Conservation (phyloP, 345 rosid species). For the Eucalyptus marginata region DNA sequence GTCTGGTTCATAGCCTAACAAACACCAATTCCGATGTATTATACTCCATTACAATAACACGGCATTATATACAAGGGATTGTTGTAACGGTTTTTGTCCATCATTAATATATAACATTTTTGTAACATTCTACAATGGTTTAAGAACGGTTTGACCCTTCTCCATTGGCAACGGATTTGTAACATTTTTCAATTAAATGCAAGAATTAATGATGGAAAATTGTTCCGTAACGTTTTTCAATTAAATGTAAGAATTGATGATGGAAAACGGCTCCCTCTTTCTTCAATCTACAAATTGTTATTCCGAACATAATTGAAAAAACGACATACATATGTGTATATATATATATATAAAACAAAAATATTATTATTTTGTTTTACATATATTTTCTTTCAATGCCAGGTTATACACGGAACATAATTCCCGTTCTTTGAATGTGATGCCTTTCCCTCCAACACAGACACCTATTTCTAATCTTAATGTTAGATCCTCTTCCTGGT, state of each 20-base stretch:
- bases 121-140: not conserved
- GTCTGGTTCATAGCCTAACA: not conserved
- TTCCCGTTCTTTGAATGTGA: not conserved
- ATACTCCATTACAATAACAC: not conserved
- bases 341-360: no score
- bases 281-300: not conserved
- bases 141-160: no score
- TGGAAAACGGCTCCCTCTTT: not conserved
- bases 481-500: not conserved
- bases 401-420: not conserved
- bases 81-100: not conserved
- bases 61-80: not conserved
- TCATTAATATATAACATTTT: no score
- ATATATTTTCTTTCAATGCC: not conserved
- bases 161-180: not conserved
- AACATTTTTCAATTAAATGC: not conserved
- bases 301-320: no score
- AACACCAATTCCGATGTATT: no score
- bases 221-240: no score
- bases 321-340: no score
- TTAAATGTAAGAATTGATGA: not conserved
- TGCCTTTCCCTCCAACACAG: not conserved
- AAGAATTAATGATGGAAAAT: not conserved
- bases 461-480: not conserved
- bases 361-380: no score